These are phyloP conservation scores for Sugiyamaella mastotermitis DNA, from an alignment of 805 yeast genomes.

Conservation along the genomic window DNA sequence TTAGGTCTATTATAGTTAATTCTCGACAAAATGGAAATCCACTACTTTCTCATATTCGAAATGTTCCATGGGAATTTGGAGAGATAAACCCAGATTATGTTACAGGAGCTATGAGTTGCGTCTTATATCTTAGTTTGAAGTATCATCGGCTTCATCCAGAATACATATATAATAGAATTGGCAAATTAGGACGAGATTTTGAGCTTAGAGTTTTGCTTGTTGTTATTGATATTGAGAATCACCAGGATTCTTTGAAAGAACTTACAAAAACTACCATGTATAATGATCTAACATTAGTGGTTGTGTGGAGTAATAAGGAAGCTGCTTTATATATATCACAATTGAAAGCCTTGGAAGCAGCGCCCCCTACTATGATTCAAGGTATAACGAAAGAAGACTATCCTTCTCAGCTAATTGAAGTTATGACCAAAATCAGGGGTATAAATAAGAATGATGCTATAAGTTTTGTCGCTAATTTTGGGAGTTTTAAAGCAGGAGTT, in stretches of 20 bases:
- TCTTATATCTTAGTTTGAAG: constrained; percentile 30
- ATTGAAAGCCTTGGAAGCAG: constrained; percentile 27
- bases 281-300: constrained; percentile 29
- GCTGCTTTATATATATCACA: constrained; percentile 33
- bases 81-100: constrained; percentile 34
- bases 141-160: constrained; percentile 36
- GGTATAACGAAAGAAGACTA: constrained; percentile 27
- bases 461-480: constrained; percentile 28
- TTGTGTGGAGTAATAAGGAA: constrained; percentile 33
- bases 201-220: constrained; percentile 29
- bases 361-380: constrained; percentile 29
- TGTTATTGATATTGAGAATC: constrained; percentile 35
- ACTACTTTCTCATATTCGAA: constrained; percentile 20
- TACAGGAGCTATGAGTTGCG: constrained; percentile 30
- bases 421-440: constrained; percentile 30
- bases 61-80: constrained; percentile 19
- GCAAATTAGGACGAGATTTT: constrained; percentile 27
- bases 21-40: constrained; percentile 28
- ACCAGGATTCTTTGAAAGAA: constrained; percentile 28
- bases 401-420: constrained; percentile 30
- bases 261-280: constrained; percentile 30
- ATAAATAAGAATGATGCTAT: constrained; percentile 35
- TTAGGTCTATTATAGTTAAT: constrained; percentile 10
- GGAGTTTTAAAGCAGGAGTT: constrained; percentile 22
- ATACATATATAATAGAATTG: constrained; percentile 34